Evolutionary conservation across 139 green algal species (phyloP).

Genomic region (Dunaliella primolecta): DNA sequence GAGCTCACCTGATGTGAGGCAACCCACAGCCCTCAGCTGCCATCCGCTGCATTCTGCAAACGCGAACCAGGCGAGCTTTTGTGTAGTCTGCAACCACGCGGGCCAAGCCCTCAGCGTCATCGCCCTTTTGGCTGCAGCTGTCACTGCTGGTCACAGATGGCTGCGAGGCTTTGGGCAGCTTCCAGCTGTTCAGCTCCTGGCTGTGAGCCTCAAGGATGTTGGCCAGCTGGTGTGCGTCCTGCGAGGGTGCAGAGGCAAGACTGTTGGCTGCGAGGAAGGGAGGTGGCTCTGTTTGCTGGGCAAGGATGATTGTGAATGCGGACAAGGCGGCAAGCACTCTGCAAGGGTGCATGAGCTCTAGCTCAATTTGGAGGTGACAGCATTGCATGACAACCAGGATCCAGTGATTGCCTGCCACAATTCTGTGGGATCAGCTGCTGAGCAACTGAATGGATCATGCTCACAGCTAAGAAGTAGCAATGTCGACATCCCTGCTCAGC

Average conservation of each 20-base stretch:
- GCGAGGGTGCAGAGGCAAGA: neutral
- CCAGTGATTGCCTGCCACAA: too few species aligned
- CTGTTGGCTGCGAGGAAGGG: neutral
- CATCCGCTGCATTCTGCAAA: neutral
- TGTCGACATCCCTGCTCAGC: neutral
- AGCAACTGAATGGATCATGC: neutral
- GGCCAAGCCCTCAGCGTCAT: neutral
- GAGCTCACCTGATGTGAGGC: too few species aligned
- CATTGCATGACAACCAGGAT: too few species aligned
- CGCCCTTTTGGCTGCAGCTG: neutral
- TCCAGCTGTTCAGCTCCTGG: neutral
- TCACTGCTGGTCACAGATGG: neutral
- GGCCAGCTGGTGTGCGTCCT: neutral
- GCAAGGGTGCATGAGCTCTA: too few species aligned
- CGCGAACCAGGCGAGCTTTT: neutral
- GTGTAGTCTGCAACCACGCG: neutral
- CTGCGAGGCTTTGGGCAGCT: neutral
- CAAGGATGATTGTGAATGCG: too few species aligned
- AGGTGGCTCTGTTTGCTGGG: too few species aligned
- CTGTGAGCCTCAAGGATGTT: too few species aligned
- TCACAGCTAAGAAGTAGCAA: neutral
- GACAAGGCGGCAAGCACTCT: too few species aligned
- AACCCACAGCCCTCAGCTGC: constrained; percentile 4
- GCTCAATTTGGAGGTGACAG: too few species aligned
- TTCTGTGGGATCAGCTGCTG: too few species aligned